These are phyloP conservation scores for Closterium sp. DNA, from an alignment of 139 green algal species.

Conservation along the genomic window DNA sequence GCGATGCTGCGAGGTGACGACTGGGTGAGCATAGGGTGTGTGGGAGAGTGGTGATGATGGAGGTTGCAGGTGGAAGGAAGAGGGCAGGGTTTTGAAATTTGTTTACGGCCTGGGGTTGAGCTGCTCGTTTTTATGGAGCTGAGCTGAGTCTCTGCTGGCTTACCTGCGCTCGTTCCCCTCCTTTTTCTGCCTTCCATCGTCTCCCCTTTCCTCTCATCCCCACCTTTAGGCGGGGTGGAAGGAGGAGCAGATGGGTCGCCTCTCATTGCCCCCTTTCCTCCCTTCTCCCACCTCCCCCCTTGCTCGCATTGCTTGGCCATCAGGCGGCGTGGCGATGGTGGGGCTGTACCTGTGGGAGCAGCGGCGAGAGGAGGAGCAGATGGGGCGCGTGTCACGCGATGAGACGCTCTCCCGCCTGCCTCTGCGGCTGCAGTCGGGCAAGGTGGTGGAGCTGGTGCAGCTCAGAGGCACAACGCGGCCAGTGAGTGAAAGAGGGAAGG, in stretches of 20 bases:
- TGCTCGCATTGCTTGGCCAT: background rate
- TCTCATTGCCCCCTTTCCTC: background rate
- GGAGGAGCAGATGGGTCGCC: no score
- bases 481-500: constrained; percentile 55
- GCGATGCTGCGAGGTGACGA: background rate
- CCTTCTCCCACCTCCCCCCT: background rate
- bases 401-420: constrained; percentile 42
- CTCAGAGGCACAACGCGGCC: constrained; percentile 75
- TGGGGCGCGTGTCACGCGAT: constrained; percentile 9
- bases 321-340: background rate
- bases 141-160: no score
- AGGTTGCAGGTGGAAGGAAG: background rate
- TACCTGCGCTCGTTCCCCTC: no score
- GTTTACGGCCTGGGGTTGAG: no score
- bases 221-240: no score
- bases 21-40: background rate
- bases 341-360: constrained; percentile 33
- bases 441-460: constrained; percentile 69
- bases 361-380: constrained; percentile 26
- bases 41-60: background rate
- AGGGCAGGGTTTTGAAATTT: background rate
- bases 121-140: no score
- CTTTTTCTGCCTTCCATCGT: background rate
- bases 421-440: constrained; percentile 7
- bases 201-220: background rate